Evolutionary conservation across 202 grass and related monocot species (phyloP), one percentile per base, ranked within the genome.

Genomic region (Dendrocalamus latiflorus): DNA sequence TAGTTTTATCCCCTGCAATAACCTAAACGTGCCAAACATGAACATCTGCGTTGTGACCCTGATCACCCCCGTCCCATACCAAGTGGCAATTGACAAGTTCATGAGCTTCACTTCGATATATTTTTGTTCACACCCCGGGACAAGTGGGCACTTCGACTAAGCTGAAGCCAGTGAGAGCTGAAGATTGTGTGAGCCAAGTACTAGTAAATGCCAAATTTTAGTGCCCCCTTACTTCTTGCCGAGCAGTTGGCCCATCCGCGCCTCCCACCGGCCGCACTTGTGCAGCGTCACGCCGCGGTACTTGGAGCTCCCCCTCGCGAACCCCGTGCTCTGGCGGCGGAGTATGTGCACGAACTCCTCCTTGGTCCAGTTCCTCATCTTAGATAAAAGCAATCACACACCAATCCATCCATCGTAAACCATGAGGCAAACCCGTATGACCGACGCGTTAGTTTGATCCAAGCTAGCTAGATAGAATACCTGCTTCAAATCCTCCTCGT

Each of bases 271-370:
- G 41, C 95, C 95, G 50, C 95, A 98, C 81, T 98, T 98, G 74
- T 98, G 95, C 44, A 98, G 87, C 53, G 95, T 98, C 44, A 98
- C 95, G 6, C 95, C 95, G 64, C 95, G 84, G 84, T 91, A 98
- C 75, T 93, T 95, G 8, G 95, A 98, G 79, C 92, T 98, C 18
- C 95, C 95, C 61, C 95, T 90, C 6, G 95, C 92, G 68, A 98
- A 98, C 6, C 95, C 92, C 21, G 89, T 98, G 93, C 95, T 98
- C 88, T 98, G 95, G 6, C 95, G 88, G 18, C 95, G 90, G 71
- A 98, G 87, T 82, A 93, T 98, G 81, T 98, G 95, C 68, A 98
- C 95, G 87, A 98, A 98, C 84, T 98, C 95, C 74, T 95, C 95
- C 74, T 98, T 98, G 65, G 91, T 87, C 50, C 94, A 88, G 82